These are phyloP conservation scores for Pestalotiopsis sp. DNA, from an alignment of 2,329 filamentous ascomycete genomes.

Conservation along the genomic window DNA sequence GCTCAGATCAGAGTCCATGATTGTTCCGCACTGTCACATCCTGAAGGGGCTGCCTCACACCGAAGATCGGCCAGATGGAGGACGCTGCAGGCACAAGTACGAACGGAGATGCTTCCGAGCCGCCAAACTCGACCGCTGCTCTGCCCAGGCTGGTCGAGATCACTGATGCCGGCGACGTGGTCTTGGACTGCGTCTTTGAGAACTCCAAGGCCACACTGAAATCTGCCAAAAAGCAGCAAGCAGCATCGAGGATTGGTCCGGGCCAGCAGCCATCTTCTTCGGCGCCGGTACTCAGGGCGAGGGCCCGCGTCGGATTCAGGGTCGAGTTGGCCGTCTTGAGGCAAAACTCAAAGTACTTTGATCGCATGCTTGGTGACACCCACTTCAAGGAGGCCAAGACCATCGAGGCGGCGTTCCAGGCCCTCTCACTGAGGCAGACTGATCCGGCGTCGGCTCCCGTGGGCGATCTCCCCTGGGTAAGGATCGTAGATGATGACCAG, in stretches of 20 bases:
- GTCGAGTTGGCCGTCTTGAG: conserved; percentile 61
- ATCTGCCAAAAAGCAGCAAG: conserved; percentile 44
- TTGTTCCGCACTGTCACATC: conserved; percentile 25
- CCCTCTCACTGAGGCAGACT: conserved; percentile 49
- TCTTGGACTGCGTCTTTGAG: conserved; percentile 69
- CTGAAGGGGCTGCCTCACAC: conserved; percentile 38
- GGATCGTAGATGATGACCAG: conserved; percentile 69
- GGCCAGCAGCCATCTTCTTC: conserved; percentile 19
- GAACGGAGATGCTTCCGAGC: conserved; percentile 22
- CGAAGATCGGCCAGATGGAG: conserved; percentile 36
- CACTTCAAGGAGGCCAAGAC: conserved; percentile 65
- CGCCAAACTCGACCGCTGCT: conserved; percentile 17
- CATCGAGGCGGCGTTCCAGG: conserved; percentile 53
- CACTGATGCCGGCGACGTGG: conserved; percentile 61
- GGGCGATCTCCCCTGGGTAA: conserved; percentile 62
- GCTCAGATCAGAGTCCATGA: conserved; percentile 30
- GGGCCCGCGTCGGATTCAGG: conserved; percentile 55
- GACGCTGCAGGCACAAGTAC: conserved; percentile 22
- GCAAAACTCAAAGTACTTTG: conserved; percentile 70
- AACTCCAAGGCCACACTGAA: conserved; percentile 56
- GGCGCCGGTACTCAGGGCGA: conserved; percentile 37
- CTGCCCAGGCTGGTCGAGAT: conserved; percentile 51
- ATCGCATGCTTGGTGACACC: conserved; percentile 64
- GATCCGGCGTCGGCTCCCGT: conserved; percentile 51
- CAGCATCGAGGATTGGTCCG: conserved; percentile 26